phyloP scores from a whole-genome alignment of 73 alveolate species.

The Vitrella brassicaformis region DNA sequence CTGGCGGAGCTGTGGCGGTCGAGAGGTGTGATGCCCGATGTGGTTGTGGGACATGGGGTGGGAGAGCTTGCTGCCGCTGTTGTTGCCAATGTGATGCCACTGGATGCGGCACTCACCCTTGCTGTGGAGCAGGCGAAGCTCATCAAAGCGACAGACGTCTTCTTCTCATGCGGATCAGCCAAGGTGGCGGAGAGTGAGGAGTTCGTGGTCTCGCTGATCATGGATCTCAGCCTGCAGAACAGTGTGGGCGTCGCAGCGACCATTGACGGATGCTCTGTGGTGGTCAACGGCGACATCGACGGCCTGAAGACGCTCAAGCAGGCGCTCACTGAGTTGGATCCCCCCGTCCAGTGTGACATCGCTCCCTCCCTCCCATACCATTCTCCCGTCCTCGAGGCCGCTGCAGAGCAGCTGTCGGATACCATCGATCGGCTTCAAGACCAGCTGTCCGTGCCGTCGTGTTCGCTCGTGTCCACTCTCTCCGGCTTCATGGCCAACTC shows the following conservation, averaged over 20 bases:
- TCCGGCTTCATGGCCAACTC: neutral
- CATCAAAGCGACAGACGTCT: neutral
- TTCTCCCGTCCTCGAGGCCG: neutral
- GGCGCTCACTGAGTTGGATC: too few relatives aligned
- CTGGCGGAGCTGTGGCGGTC: neutral
- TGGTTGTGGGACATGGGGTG: conserved; percentile 9
- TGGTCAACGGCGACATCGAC: too few relatives aligned
- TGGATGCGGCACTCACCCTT: neutral
- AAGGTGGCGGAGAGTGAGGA: neutral
- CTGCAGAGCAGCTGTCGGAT: neutral
- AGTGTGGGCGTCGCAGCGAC: too few relatives aligned
- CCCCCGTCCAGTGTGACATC: neutral
- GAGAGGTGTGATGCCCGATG: neutral
- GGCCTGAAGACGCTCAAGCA: too few relatives aligned
- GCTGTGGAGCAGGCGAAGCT: neutral
- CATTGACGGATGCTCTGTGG: too few relatives aligned
- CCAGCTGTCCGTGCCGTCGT: neutral
- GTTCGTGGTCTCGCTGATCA: neutral
- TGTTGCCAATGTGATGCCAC: neutral
- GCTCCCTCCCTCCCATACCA: neutral
- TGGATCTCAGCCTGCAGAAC: too few relatives aligned
- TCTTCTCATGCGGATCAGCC: neutral
- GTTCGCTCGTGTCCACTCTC: neutral
- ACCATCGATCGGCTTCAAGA: neutral
- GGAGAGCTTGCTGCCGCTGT: conserved; percentile 8